phyloP scores from a whole-genome alignment of 2,329 filamentous ascomycete species.

The Monosporascus sp. region DNA sequence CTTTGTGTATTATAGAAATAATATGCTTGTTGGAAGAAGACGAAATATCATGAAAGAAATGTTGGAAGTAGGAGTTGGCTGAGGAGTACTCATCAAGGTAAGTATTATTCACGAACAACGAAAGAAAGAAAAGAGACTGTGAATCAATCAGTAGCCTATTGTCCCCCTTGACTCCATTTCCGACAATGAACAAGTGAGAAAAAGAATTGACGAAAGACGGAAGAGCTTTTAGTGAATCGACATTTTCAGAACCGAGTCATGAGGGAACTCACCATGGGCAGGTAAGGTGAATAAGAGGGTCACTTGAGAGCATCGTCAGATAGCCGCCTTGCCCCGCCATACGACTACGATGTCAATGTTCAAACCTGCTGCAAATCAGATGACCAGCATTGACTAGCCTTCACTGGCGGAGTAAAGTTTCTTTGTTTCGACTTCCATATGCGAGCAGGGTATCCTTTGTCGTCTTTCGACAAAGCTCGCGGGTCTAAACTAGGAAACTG shows the following conservation, averaged over 20 bases:
- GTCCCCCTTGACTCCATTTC: slow-evolving; percentile 11
- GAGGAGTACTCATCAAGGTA: slow-evolving; percentile 5
- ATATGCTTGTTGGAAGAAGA: neutral
- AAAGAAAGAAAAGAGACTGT: slow-evolving; percentile 10
- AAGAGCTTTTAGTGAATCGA: slow-evolving; percentile 2
- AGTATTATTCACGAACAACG: slow-evolving; percentile 9
- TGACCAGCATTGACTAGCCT: slow-evolving; percentile 2
- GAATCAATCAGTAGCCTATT: slow-evolving; percentile 15
- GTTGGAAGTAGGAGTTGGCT: slow-evolving; percentile 5
- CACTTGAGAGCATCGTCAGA: neutral
- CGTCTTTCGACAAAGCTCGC: slow-evolving; percentile 17
- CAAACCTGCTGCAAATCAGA: neutral
- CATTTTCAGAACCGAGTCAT: slow-evolving; percentile 4
- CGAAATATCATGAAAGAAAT: slow-evolving; percentile 1
- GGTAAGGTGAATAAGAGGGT: neutral
- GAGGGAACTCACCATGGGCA: neutral
- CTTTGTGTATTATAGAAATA: neutral
- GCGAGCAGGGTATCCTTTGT: slow-evolving; percentile 20
- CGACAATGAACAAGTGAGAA: slow-evolving; percentile 5
- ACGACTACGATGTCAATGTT: neutral
- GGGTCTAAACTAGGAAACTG: slow-evolving; percentile 5
- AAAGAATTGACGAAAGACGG: slow-evolving; percentile 6
- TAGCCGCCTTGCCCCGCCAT: neutral
- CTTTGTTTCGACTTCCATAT: slow-evolving; percentile 15
- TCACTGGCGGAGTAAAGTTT: slow-evolving; percentile 13